Conservation (phyloP, 257 asterid genomes). For the Solanum pennellii region DNA sequence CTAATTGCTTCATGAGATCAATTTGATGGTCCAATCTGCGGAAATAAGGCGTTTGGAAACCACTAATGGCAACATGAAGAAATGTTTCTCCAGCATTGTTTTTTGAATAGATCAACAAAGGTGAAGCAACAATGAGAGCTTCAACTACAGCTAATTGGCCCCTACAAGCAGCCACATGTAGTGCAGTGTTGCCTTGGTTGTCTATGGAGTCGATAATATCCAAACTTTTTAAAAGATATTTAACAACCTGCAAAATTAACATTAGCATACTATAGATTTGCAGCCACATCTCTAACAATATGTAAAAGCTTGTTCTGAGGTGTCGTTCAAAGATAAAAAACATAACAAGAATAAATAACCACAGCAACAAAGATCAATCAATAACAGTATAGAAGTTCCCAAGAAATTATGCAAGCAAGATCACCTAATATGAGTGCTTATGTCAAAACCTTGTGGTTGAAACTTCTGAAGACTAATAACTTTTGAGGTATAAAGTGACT, state of each 20-base stretch:
- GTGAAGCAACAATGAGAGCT: conserved; percentile 53
- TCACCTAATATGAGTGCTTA: background rate
- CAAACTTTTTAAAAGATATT: conserved; percentile 26
- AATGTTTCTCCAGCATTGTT: conserved; percentile 67
- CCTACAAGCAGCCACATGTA: conserved; percentile 79
- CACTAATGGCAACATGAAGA: conserved; percentile 62
- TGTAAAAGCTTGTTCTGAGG: background rate
- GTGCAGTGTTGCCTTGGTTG: conserved; percentile 67
- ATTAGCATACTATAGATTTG: background rate
- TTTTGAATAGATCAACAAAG: conserved; percentile 28
- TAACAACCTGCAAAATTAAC: conserved; percentile 48
- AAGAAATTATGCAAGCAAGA: background rate
- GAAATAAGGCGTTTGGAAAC: conserved; percentile 77
- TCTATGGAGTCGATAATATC: conserved; percentile 45
- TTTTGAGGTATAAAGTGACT: background rate
- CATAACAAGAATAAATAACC: background rate
- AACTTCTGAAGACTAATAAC: background rate
- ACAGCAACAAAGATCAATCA: background rate
- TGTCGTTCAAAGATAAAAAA: background rate
- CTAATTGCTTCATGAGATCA: conserved; percentile 51
- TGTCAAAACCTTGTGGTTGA: background rate
- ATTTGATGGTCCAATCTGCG: conserved; percentile 75
- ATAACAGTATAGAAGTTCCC: background rate
- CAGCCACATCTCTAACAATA: background rate
- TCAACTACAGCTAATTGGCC: conserved; percentile 75